These are phyloP conservation scores for Quercus variabilis DNA, from an alignment of 306 rosid species.

Conservation along the genomic window DNA sequence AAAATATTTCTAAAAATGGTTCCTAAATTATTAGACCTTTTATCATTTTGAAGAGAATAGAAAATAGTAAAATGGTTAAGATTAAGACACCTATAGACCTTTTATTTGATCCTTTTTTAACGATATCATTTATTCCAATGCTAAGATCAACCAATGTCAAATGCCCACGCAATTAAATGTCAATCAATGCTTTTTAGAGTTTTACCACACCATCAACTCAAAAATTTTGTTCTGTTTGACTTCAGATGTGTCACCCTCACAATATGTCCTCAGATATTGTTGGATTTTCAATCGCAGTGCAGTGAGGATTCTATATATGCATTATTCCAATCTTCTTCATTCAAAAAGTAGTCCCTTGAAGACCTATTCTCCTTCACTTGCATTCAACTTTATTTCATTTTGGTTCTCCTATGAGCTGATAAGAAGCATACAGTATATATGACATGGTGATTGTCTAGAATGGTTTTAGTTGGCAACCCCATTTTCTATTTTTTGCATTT, in stretches of 20 bases:
- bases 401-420: constrained; percentile 17
- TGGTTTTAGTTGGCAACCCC: not conserved
- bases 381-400: constrained; percentile 35
- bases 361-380: constrained; percentile 7
- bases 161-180: not conserved
- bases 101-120: constrained; percentile 7
- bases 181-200: not conserved
- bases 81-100: not conserved
- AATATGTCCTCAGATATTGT: constrained; percentile 5
- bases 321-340: constrained; percentile 38
- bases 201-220: too few species aligned
- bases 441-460: not conserved
- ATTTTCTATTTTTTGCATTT: not conserved
- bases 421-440: too few species aligned
- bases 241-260: constrained; percentile 21
- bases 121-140: constrained; percentile 14
- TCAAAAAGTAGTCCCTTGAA: constrained; percentile 25
- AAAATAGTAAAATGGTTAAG: not conserved
- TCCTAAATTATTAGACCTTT: too few species aligned
- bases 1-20: too few species aligned
- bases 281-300: constrained; percentile 16
- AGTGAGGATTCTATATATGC: constrained; percentile 13
- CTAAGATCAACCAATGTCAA: constrained; percentile 3
- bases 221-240: constrained; percentile 20
- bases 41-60: not conserved